Evolutionary conservation across 2,329 filamentous ascomycete genomes (phyloP).

Genomic region (Alternaria sp.): DNA sequence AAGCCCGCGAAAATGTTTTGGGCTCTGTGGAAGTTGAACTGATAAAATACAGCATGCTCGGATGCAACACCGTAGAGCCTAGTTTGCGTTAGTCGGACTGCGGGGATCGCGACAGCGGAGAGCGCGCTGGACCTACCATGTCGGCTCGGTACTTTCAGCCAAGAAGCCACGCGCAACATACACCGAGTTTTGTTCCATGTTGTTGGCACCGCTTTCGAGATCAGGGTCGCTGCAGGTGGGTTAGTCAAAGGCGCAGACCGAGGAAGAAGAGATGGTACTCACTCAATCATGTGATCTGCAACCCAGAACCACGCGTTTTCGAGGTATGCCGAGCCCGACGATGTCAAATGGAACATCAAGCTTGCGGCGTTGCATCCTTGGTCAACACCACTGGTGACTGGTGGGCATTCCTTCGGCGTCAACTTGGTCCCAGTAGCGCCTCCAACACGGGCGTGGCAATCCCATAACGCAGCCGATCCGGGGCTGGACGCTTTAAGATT

Average conservation of each 20-base stretch:
- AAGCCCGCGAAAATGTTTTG: conserved; percentile 78
- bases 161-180: conserved; percentile 73
- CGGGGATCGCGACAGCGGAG: background rate
- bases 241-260: background rate
- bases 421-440: conserved; percentile 77
- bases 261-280: background rate
- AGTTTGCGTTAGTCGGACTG: background rate
- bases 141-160: conserved; percentile 62
- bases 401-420: conserved; percentile 75
- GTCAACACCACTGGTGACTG: conserved; percentile 58
- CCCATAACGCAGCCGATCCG: background rate
- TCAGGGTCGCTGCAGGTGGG: conserved; percentile 19
- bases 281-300: background rate
- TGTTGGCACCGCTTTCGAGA: conserved; percentile 57
- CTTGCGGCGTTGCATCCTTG: conserved; percentile 69
- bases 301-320: background rate
- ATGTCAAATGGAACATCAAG: background rate
- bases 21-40: conserved; percentile 81
- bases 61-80: conserved; percentile 55
- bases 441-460: conserved; percentile 56
- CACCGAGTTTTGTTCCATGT: conserved; percentile 60
- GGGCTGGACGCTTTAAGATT: background rate
- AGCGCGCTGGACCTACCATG: conserved; percentile 27
- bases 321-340: background rate
- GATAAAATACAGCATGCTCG: conserved; percentile 66